These are phyloP conservation scores for Ganoderma meredithae DNA, from an alignment of 1,284 basidiomycete species.

Conservation along the genomic window DNA sequence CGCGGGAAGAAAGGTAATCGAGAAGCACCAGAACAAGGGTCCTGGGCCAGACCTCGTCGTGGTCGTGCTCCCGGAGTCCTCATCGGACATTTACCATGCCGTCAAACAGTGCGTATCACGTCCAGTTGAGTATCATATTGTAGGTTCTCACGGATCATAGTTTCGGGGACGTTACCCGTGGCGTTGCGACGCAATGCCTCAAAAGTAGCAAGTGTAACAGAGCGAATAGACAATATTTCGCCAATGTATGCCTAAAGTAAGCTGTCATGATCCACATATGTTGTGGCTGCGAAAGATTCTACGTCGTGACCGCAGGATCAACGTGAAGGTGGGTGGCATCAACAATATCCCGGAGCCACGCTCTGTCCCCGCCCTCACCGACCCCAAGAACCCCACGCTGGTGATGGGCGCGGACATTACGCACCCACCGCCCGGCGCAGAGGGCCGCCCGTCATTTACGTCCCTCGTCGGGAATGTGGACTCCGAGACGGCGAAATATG, in stretches of 20 bases:
- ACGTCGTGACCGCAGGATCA: slow-evolving; percentile 45
- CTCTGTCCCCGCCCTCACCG: slow-evolving; percentile 2
- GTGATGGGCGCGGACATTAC: slow-evolving; percentile 58
- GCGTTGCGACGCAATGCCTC: slow-evolving; percentile 79
- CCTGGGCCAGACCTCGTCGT: slow-evolving; percentile 64
- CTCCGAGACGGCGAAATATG: slow-evolving; percentile 44
- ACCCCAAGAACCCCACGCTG: slow-evolving; percentile 46
- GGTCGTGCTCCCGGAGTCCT: slow-evolving; percentile 74
- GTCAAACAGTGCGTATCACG: slow-evolving; percentile 71
- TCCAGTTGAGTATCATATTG: not conserved
- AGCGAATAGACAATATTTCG: slow-evolving; percentile 58
- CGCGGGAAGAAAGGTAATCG: slow-evolving; percentile 50
- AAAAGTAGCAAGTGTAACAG: slow-evolving; percentile 66
- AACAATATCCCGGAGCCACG: slow-evolving; percentile 44
- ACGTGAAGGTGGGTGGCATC: slow-evolving; percentile 52
- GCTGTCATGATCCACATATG: slow-evolving; percentile 14
- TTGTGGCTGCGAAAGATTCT: not conserved
- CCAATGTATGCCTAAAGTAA: slow-evolving; percentile 59
- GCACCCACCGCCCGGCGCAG: slow-evolving; percentile 54
- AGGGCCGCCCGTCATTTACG: slow-evolving; percentile 55
- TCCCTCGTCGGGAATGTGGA: slow-evolving; percentile 62
- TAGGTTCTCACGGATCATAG: slow-evolving; percentile 13
- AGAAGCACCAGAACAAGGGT: slow-evolving; percentile 40
- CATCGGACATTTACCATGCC: slow-evolving; percentile 74
- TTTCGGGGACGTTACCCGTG: slow-evolving; percentile 41